A percentile compares a stretch with the other conserved stretches of the same genome.
Conservation (phyloP, 2,329 filamentous ascomycete genomes). For the Colletotrichum sp. region DNA sequence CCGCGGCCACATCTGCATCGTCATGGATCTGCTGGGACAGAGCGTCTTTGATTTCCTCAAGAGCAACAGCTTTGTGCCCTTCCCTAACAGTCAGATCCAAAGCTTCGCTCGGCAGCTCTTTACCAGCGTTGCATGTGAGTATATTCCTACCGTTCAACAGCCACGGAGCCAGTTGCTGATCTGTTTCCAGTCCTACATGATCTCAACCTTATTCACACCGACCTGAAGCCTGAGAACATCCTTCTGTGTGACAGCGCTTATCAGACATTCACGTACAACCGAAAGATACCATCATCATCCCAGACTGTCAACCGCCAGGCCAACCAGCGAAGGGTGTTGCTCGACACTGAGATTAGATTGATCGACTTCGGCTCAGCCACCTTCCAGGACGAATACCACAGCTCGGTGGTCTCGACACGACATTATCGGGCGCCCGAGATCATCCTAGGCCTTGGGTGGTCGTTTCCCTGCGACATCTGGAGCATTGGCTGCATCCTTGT, state of each 20-base stretch:
- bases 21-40: conserved; percentile 81
- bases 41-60: conserved; percentile 99
- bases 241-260: conserved; percentile 69
- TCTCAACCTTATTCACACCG: conserved; percentile 94
- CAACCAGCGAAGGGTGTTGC: conserved; percentile 66
- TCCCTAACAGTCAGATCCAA: conserved; percentile 98
- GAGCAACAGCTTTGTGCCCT: conserved; percentile 92
- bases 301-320: conserved; percentile 64
- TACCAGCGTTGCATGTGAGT: conserved; percentile 96
- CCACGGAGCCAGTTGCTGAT: conserved; percentile 19
- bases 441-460: conserved; percentile 74
- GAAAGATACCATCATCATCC: conserved; percentile 72
- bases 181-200: conserved; percentile 80
- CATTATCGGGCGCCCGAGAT: conserved; percentile 76
- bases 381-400: conserved; percentile 76
- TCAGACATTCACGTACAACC: conserved; percentile 74
- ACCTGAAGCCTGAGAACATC: conserved; percentile 75
- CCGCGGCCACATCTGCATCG: conserved; percentile 91
- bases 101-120: conserved; percentile 94
- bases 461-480: conserved; percentile 76
- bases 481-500: conserved; percentile 77
- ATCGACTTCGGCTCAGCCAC: conserved; percentile 77
- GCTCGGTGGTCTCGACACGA: conserved; percentile 72
- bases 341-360: conserved; percentile 72
- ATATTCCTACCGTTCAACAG: neutral